Evolutionary conservation across 164 flowering plant species (phyloP).

Genomic region (Vitis cinerea): DNA sequence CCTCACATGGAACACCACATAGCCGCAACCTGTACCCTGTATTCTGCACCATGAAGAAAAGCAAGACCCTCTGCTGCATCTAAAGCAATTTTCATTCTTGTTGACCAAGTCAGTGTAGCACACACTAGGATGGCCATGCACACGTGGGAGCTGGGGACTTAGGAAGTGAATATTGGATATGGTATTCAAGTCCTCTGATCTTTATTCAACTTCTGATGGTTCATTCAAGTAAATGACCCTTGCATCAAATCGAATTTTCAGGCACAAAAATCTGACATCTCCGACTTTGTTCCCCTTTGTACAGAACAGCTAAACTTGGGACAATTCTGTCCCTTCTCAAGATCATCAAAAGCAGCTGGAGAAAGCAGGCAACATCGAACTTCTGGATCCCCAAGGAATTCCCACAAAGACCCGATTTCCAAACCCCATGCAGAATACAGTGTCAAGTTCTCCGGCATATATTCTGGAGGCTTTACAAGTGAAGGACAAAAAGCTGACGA

Average conservation of each 20-base stretch:
- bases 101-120: too few relatives aligned
- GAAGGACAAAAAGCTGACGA: too few relatives aligned
- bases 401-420: slow-evolving; percentile 30
- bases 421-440: not conserved
- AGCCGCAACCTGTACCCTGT: too few relatives aligned
- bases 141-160: slow-evolving; percentile 91
- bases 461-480: too few relatives aligned
- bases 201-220: slow-evolving; percentile 40
- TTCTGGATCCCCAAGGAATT: slow-evolving; percentile 36
- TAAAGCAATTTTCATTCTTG: too few relatives aligned
- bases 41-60: too few relatives aligned
- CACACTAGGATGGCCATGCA: slow-evolving; percentile 22
- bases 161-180: slow-evolving; percentile 70
- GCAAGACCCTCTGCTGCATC: too few relatives aligned
- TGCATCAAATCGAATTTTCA: slow-evolving; percentile 80
- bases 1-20: too few relatives aligned
- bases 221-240: slow-evolving; percentile 72
- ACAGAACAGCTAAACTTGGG: slow-evolving; percentile 72
- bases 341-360: slow-evolving; percentile 20
- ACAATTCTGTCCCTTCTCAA: slow-evolving; percentile 48
- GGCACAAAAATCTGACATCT: slow-evolving; percentile 87
- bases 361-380: slow-evolving; percentile 23
- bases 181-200: slow-evolving; percentile 51
- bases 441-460: too few relatives aligned
- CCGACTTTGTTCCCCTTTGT: slow-evolving; percentile 93